Evolutionary conservation across 2,329 filamentous ascomycete genomes (phyloP).

Genomic region (Nemania abortiva): DNA sequence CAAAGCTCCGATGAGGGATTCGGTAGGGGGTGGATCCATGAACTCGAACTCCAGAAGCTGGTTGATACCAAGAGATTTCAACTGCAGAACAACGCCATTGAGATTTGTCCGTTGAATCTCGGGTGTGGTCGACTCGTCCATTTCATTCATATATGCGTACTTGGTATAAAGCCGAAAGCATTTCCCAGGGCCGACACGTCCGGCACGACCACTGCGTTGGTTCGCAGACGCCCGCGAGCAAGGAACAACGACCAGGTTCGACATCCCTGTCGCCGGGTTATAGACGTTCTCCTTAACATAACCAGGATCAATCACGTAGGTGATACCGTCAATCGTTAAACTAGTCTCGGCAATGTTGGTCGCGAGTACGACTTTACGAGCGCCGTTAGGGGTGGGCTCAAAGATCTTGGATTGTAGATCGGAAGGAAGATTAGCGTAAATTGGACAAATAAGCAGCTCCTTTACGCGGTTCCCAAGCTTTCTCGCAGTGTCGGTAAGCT

Average conservation of each 20-base stretch:
- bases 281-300: slow-evolving; percentile 97
- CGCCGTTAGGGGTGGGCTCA: slow-evolving; percentile 86
- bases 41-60: slow-evolving; percentile 95
- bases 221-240: slow-evolving; percentile 93
- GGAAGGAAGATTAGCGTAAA: slow-evolving; percentile 92
- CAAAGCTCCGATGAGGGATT: slow-evolving; percentile 87
- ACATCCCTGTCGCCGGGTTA: slow-evolving; percentile 92
- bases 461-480: slow-evolving; percentile 88
- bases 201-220: slow-evolving; percentile 91
- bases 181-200: slow-evolving; percentile 90
- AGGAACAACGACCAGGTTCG: slow-evolving; percentile 88
- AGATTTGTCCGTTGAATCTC: slow-evolving; percentile 94
- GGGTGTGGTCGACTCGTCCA: slow-evolving; percentile 90
- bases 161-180: slow-evolving; percentile 95
- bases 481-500: slow-evolving; percentile 84
- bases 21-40: slow-evolving; percentile 91
- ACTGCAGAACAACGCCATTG: slow-evolving; percentile 82
- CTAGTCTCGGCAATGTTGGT: slow-evolving; percentile 98
- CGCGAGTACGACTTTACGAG: slow-evolving; percentile 90
- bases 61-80: slow-evolving; percentile 93
- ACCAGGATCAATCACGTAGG: slow-evolving; percentile 94
- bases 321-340: slow-evolving; percentile 94
- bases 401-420: slow-evolving; percentile 95
- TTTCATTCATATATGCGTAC: slow-evolving; percentile 93
- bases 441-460: slow-evolving; percentile 90